Evolutionary conservation across 768 basidiomycete species (phyloP), one percentile per base, ranked within the genome.

Genomic region (Suillus weaverae): DNA sequence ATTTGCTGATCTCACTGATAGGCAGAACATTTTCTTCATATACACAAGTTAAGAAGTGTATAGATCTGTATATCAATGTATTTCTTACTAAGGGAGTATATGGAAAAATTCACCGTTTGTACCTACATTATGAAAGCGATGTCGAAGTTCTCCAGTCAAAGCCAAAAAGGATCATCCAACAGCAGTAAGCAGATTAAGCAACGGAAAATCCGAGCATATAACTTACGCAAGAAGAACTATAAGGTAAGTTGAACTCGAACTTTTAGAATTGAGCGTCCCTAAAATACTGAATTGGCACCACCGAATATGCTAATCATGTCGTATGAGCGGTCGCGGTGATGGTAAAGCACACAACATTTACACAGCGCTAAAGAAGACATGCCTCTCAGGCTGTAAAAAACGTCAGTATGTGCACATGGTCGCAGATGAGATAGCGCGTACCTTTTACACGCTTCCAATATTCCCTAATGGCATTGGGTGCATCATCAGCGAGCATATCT

Each of bases 1-100:
- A 22, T 89, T 89, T 72, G 77, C 83, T 32, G 87, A 89, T 71
- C 68, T 87, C 62, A 88, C 87, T 4, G 87, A 89, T 73, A 85
- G 83, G 70, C 83, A 87, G 85, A 89, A 88, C 68, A 72, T 82
- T 20, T 88, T 81, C 72, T 88, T 88, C 67, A 78, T 85, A 8
- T 87, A 88, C 67, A 86, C 85, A 36, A 5, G 36, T 57, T 57
- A 38, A 57, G 16, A 18, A 26, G 36, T 57, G 77, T 81, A 26
- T 88, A 73, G n/a, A 30, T 57, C 2, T 38, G 13, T 51, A 51
- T 18, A 41, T 57, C 48, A 56, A 50, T 54, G 51, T 26, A 30
- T 32, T 61, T 39, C 26, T 50, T 22, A 46, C 43, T 20, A 20
- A 41, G 16, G 18, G n/a, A 46, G 48, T 50, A 50, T 50, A 20